These are phyloP conservation scores for Helotiales sp. DNA, from an alignment of 2,329 filamentous ascomycete genomes.

Conservation along the genomic window DNA sequence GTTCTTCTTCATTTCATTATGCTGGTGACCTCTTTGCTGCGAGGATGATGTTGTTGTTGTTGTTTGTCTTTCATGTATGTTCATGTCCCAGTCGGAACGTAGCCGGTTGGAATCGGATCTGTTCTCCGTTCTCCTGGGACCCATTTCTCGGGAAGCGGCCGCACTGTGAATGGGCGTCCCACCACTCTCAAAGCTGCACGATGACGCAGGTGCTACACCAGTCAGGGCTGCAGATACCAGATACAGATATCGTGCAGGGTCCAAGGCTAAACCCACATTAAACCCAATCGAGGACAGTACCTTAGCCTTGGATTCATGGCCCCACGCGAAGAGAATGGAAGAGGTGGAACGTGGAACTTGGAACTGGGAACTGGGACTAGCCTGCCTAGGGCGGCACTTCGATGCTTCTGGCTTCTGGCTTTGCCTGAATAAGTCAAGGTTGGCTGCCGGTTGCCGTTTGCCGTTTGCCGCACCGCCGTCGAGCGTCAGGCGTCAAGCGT, in stretches of 20 bases:
- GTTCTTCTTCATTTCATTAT: too few relatives aligned
- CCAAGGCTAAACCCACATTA: background rate
- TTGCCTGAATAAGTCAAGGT: background rate
- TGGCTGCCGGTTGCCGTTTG: background rate
- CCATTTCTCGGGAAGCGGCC: constrained; percentile 1
- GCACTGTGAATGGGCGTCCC: background rate
- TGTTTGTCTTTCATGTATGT: background rate
- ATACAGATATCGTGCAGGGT: background rate
- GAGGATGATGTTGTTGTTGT: too few relatives aligned
- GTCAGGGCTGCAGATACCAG: background rate
- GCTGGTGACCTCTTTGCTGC: too few relatives aligned
- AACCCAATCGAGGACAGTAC: background rate
- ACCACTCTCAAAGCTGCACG: background rate
- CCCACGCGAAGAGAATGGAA: background rate
- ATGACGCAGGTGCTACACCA: background rate
- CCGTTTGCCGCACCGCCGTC: too few relatives aligned
- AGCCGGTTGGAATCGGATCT: constrained; percentile 3
- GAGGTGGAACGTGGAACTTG: too few relatives aligned
- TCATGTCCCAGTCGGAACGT: background rate
- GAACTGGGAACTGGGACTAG: too few relatives aligned
- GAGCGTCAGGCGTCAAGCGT: too few relatives aligned
- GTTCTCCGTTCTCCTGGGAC: background rate
- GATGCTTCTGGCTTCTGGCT: background rate
- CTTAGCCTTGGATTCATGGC: background rate
- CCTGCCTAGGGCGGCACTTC: too few relatives aligned